Base-by-base conservation (phyloP, 1,284 basidiomycete species). In the Apiotrichum sp. region DNA sequence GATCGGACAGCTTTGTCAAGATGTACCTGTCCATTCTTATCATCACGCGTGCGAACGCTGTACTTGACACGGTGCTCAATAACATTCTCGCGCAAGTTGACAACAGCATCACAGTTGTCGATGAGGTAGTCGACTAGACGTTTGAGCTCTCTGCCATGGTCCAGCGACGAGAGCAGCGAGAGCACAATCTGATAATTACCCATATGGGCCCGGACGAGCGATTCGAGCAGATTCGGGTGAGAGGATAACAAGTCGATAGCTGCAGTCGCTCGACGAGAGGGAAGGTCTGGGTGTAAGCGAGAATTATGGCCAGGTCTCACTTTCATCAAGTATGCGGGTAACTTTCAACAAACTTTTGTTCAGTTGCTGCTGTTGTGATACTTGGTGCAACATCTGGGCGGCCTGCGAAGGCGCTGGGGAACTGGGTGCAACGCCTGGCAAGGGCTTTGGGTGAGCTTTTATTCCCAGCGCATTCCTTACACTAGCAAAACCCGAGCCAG, bases 121-220 rank as follows among this genome's bases (percentile, higher is more conserved):
- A 97, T 87, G 55, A 96, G 83, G 11, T 83, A 80, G 76, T 98
- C 93, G 0, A 92, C 92, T 2, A 96, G 78, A 51, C 81, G 84
- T 79, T 98, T 98, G 11, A 86, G 83, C 64, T 84, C 81, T 31
- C 85, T 75, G 0, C 93, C 93, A 55, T 87, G 81, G 65, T 96
- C 93, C 42, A 97, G 77, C 62, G 86, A 91, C 9, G 93, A 92
- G 2, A 97, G 79, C 32, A 98, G 80, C 67, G 89, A 91, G 32
- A 96, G 81, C 32, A 98, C 86, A 45, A 93, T 79, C 50, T 91
- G 85, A 70, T 95, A 98, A 65, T 88, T 91, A 45, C 93, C 93
- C 80, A 86, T 83, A 63, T 90, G 83, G 0, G 90, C 90, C 65
- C 86, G 90, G 53, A 90, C 83, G 5, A 98, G 79, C 64, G 85